Base-by-base conservation (phyloP, 768 basidiomycete genomes). In the Floccularia luteovirens region DNA sequence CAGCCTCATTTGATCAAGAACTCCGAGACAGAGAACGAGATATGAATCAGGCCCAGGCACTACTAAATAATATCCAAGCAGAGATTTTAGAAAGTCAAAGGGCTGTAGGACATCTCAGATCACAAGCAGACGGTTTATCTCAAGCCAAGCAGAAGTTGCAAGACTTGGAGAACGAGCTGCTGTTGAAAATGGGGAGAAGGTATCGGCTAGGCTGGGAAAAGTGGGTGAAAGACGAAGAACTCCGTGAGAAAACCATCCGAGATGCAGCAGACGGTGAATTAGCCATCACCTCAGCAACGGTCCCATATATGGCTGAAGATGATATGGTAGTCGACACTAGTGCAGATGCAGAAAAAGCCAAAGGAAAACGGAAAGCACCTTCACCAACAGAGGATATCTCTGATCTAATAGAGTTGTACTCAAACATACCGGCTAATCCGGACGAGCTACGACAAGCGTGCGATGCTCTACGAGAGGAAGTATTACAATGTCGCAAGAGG, bases 121-220 rank as follows among this genome's bases (percentile, higher is more conserved):
- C 63, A 8, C 78, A 90, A 52, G 74, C 86, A 3, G 82, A 82
- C 36, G 74, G 74, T 1, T 66, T 92, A 5, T 56, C 72, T 4
- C 70, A 79, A 21, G 71, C 79, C 6, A 79, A 79, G 43, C 64
- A 72, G 40, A 54, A 63, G 19, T 63, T 94, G 34, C 63, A 70
- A 22, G 70, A 72, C 23, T 59, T 92, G 41, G 83, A 90, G 58
- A 60, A 58, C 13, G 79, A 79, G 44, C 62, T 97, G 22, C 62
- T 72, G 20, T 64, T 63, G 5, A 90, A 86, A 61, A 89, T 96
- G 79, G 85, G 82, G 14, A 74, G 74, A 50, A 69, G 85, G 47
- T 90, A 90, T 63, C 74, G 87, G 36, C 54, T 84, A 19, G 94
- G 92, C 2, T 97, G 86, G 82, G 90, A 94, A 57, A 88, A 86